Evolutionary conservation across 306 rosid genomes (phyloP).

Genomic region (Gleditsia sinensis): DNA sequence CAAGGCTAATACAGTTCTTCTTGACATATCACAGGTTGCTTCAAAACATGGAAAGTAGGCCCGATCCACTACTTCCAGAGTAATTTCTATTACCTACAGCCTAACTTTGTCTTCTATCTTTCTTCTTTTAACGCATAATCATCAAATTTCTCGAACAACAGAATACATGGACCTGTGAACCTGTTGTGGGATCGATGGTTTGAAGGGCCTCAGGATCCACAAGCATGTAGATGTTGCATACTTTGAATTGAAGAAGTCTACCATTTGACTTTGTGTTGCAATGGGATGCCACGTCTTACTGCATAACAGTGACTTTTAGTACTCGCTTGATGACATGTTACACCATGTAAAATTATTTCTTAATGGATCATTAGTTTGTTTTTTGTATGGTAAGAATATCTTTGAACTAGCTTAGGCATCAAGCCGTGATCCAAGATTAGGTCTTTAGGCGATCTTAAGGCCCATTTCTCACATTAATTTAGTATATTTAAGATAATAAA

Average conservation of each 20-base stretch:
- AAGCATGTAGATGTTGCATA: conserved; percentile 66
- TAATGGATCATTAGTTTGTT: not conserved
- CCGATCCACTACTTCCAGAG: conserved; percentile 77
- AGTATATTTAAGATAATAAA: no score
- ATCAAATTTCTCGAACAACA: conserved; percentile 36
- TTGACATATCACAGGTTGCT: conserved; percentile 55
- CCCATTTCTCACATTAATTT: no score
- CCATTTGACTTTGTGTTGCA: conserved; percentile 26
- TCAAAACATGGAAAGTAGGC: conserved; percentile 46
- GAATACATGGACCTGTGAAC: conserved; percentile 66
- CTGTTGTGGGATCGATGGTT: conserved; percentile 80
- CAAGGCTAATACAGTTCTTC: conserved; percentile 27
- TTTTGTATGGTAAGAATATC: no score
- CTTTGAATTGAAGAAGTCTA: conserved; percentile 52
- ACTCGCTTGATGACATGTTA: conserved; percentile 27
- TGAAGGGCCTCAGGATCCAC: conserved; percentile 74
- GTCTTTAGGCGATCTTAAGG: no score
- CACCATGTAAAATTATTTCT: conserved; percentile 13
- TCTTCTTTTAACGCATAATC: conserved; percentile 24
- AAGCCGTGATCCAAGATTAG: no score
- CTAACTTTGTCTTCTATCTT: conserved; percentile 23
- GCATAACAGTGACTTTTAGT: conserved; percentile 28
- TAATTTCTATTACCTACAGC: conserved; percentile 42
- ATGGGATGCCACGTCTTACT: conserved; percentile 28
- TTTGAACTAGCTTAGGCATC: no score